Conservation (phyloP, 495 filamentous ascomycete species). For the Lepidopterella palustris region DNA sequence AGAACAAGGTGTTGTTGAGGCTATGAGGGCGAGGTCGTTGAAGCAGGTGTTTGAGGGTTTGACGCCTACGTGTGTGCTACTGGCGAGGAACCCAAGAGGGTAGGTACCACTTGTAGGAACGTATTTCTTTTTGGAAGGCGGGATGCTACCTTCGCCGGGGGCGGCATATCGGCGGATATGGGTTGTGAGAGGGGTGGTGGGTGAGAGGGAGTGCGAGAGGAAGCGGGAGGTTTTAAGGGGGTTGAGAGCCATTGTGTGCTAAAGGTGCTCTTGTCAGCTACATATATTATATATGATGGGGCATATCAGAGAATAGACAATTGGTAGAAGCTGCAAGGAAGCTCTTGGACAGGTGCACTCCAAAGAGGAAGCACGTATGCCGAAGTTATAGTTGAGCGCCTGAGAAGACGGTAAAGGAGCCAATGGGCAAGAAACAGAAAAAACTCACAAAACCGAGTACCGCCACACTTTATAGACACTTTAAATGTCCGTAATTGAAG, state of each 20-base stretch:
- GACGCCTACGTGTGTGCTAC: conserved; percentile 84
- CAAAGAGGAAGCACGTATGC: background rate
- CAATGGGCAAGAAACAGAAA: background rate
- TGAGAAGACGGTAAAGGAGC: background rate
- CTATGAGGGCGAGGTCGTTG: conserved; percentile 82
- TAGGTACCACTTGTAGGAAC: conserved; percentile 80
- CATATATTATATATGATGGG: too few species aligned
- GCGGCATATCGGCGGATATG: conserved; percentile 37
- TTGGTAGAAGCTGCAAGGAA: too few species aligned
- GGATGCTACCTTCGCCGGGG: conserved; percentile 34
- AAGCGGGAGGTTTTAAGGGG: conserved; percentile 5
- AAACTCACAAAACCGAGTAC: too few species aligned
- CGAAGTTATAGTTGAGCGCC: background rate
- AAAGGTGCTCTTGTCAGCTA: background rate
- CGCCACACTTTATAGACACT: background rate
- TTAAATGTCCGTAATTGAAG: background rate
- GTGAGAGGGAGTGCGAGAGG: too few species aligned
- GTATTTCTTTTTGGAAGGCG: conserved; percentile 60
- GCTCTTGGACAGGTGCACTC: too few species aligned
- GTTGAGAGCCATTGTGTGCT: conserved; percentile 6
- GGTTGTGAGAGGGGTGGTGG: background rate
- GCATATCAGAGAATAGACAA: too few species aligned
- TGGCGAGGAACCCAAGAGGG: conserved; percentile 81
- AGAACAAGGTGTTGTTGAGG: conserved; percentile 81
- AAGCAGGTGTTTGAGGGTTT: conserved; percentile 85